Base-by-base conservation (phyloP, 805 yeast species). In the Dipodascus albidus region DNA sequence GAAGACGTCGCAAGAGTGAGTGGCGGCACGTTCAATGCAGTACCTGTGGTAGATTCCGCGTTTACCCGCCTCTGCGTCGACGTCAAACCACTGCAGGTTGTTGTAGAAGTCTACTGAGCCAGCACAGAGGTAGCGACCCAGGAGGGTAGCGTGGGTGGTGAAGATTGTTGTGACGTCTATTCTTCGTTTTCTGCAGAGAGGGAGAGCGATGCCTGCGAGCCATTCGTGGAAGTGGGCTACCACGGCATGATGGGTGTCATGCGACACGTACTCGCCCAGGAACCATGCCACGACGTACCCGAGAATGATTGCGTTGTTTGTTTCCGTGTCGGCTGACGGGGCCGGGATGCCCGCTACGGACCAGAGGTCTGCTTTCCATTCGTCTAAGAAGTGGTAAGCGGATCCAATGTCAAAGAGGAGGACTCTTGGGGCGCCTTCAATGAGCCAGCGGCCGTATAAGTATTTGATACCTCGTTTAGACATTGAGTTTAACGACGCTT, bases 271-370 rank as follows among this genome's bases (percentile, higher is more conserved):
- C 69, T 93, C 98, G 17, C 99, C 99, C 54, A 93, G 73, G 67
- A 91, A 90, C 99, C 99, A 91, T 2, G 98, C 96, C 23, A 89
- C 95, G 51, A 88, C 72, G 70, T 91, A 91, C 27, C 99, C 99
- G 60, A 91, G 74, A 57, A 91, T 74, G 59, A 93, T 87, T 27
- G 98, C 96, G 58, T 91, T 96, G 66, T 88, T 88, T 22, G 96
- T 81, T 68, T 93, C 98, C 31, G 71, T 69, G 67, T 91, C 99
- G 58, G 82, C 83, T 56, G 82, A 86, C 0, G 99, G 98, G 1
- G 95, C 81, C 2, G 99, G 99, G 57, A 91, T 88, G 0, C 96
- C 96, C 8, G 91, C 90, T 47, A 82, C 72, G 55, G 80, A 79
- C 99, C 99, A 91, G 55, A 91, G 71, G 67, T 91, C 98, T 0